Evolutionary conservation across 1,139 yeast genomes (phyloP), one percentile per base, ranked within the genome.

Genomic region (Kazachstania sp.): DNA sequence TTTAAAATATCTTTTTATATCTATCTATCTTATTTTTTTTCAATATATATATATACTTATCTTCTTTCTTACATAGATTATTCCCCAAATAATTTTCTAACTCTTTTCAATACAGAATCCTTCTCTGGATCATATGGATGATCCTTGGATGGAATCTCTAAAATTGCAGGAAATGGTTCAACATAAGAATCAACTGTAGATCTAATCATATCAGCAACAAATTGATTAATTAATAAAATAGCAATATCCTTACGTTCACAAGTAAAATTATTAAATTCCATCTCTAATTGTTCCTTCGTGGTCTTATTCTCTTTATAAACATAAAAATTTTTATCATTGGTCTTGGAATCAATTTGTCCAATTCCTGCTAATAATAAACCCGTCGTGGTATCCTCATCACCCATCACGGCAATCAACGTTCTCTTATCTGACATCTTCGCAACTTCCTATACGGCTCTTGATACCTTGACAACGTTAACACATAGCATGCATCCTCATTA

Each of bases 41-140:
- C 6, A 28, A 13, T 31, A 31, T 31, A 31, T 28, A 9, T 7
- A 13, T 31, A 31, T 31, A 11, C n/a, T 31, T 13, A 8, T 31
- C 12, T 5, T 13, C 12, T 31, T 28, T 37, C n/a, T n/a, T 15
- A 9, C 12, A 15, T 3, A 15, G 23, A n/a, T 60, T 73, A 87
- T 70, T 90, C 97, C 41, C 97, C 97, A 71, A 90, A 90, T 56
- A 92, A 72, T 65, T 95, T 81, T 72, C 95, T 84, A 31, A 92
- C 98, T 66, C 95, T 83, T 71, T 94, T 83, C 70, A 92, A 75
- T 47, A 92, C 88, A 20, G 95, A 84, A 68, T 92, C 99, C 79
- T 90, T 94, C 67, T 90, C 97, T 23, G 98, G 98, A 67, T 92
- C 79, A 66, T 92, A 92, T 20, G 99, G 98, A 66, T 92, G 97